These are phyloP conservation scores for Plasmodium malariae DNA, from an alignment of 169 alveolate genomes.

Conservation along the genomic window DNA sequence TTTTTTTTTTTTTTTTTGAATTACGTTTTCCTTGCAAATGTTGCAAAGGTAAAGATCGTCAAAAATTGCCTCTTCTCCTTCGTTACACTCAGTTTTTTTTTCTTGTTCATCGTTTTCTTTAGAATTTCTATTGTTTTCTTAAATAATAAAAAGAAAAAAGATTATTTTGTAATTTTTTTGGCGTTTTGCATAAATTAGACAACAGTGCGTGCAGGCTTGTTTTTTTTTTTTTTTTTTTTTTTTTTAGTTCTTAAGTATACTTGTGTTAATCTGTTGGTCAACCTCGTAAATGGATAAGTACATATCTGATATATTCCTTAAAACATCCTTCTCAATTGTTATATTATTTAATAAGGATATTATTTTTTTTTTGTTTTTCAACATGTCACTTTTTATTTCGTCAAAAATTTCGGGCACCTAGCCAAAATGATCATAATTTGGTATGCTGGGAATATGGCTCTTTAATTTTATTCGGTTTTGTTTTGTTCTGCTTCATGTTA, in stretches of 20 bases:
- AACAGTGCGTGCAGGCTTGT: background rate
- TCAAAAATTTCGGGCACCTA: slow-evolving; percentile 75
- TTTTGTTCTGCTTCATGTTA: too few species aligned
- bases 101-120: background rate
- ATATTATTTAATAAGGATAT: slow-evolving; percentile 19
- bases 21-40: slow-evolving; percentile 62
- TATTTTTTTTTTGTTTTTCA: slow-evolving; percentile 33
- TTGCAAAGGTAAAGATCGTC: slow-evolving; percentile 39
- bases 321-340: slow-evolving; percentile 32
- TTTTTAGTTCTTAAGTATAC: too few species aligned
- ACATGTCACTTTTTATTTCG: slow-evolving; percentile 44
- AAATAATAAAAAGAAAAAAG: background rate
- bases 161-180: background rate
- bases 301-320: slow-evolving; percentile 46
- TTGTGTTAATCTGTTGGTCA: slow-evolving; percentile 24
- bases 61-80: background rate
- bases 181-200: background rate
- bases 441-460: background rate
- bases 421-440: background rate
- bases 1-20: slow-evolving; percentile 9
- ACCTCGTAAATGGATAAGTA: slow-evolving; percentile 54
- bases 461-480: background rate
- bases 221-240: background rate
- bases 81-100: background rate
- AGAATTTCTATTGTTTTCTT: slow-evolving; percentile 12